Base-by-base conservation (phyloP, 1,284 basidiomycete genomes). In the Phylloporus gajari region DNA sequence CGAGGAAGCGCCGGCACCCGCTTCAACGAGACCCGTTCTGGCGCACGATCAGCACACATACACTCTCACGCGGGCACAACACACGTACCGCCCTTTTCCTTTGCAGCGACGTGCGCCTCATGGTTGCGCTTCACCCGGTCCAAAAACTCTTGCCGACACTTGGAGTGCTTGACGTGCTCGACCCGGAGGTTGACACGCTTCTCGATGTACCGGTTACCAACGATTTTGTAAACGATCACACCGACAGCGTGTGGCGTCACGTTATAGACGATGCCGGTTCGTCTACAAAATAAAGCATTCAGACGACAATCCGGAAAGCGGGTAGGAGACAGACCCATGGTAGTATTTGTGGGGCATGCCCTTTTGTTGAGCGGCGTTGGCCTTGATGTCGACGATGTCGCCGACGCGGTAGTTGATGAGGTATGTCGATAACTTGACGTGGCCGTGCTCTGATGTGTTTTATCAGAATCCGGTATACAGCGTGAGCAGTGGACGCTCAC, bases 381-480 rank as follows among this genome's bases (percentile, higher is more conserved):
- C 97, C 89, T 98, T 98, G 91, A 99, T 99, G 89, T 99, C 97
- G 80, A 99, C 97, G 83, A 99, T 98, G 86, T 99, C 97, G 77
- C 97, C 97, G 78, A 99, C 91, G 81, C 93, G 92, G 93, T 94
- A 99, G 87, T 92, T 91, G 84, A 94, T 91, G 83, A 99, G 88
- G 92, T 92, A 99, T 68, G 97, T 99, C 78, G 97, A 96, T 83
- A 99, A 79, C 85, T 95, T 95, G 77, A 97, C 90, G 81, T 91
- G 91, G 83, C 97, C 97, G 85, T 96, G 93, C 84, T 98, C 96
- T 97, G 83, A 60, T 78, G 61, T 69, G 27, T n/a, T 67, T 67
- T 66, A 72, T 75, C n/a, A 78, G 78, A 69, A 77, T 75, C 69
- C 75, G n/a, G 67, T 48, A 65, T 6, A 25, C 58, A 74, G 9